phyloP scores from a whole-genome alignment of 1,284 basidiomycete species.

The Puccinia brachypodii region DNA sequence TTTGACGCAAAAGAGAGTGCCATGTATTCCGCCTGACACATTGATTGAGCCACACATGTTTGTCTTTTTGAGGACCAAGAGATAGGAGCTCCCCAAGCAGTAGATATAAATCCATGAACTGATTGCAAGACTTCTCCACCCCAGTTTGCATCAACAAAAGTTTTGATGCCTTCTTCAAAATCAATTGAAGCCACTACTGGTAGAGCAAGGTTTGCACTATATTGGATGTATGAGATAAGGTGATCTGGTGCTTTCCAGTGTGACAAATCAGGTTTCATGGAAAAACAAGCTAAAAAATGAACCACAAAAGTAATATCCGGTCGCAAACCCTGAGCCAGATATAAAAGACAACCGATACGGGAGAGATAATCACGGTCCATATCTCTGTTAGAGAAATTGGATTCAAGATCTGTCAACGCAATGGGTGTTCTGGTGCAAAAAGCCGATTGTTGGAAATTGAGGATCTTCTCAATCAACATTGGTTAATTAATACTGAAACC shows the following conservation, averaged over 20 bases:
- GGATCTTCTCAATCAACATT: background rate
- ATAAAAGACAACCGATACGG: background rate
- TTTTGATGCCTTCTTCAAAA: background rate
- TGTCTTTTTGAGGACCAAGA: constrained; percentile 21
- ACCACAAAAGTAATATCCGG: constrained; percentile 4
- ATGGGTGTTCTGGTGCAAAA: background rate
- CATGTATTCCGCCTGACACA: constrained; percentile 35
- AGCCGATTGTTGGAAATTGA: background rate
- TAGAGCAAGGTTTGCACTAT: background rate
- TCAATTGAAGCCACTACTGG: background rate
- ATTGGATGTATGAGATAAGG: background rate
- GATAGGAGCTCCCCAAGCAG: background rate
- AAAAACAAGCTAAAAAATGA: constrained; percentile 1
- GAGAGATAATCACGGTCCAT: background rate
- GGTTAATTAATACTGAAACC: background rate
- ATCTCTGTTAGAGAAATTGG: background rate
- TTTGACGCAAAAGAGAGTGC: background rate
- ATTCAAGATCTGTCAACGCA: background rate
- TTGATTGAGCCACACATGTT: constrained; percentile 15
- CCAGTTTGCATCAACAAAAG: constrained; percentile 40
- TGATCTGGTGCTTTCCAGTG: constrained; percentile 17
- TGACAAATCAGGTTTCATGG: background rate
- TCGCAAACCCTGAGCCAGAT: background rate
- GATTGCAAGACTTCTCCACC: background rate
- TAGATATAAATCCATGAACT: background rate